These are phyloP conservation scores for Scheffersomyces coipomensis DNA, from an alignment of 805 yeast species.

Conservation along the genomic window DNA sequence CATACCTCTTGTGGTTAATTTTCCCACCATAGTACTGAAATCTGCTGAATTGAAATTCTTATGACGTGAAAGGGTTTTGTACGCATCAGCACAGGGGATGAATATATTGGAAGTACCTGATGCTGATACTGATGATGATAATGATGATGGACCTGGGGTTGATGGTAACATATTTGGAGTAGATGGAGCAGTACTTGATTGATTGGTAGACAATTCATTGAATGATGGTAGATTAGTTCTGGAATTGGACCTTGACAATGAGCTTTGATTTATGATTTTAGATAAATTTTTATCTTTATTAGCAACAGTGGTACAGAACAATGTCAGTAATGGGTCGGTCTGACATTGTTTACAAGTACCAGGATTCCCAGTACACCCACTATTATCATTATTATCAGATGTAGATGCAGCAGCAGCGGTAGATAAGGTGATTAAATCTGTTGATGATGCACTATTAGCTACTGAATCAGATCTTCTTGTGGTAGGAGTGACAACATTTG, in stretches of 20 bases:
- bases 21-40: constrained; percentile 69
- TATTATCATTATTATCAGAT: constrained; percentile 15
- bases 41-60: constrained; percentile 73
- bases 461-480: constrained; percentile 12
- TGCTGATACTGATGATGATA: constrained; percentile 4
- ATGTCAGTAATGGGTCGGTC: constrained; percentile 80
- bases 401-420: constrained; percentile 5
- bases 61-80: constrained; percentile 80
- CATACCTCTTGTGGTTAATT: constrained; percentile 79
- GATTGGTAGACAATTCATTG: constrained; percentile 8
- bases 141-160: constrained; percentile 3
- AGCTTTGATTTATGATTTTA: constrained; percentile 1
- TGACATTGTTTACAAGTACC: constrained; percentile 86
- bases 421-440: constrained; percentile 1
- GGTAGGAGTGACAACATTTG: constrained; percentile 25
- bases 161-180: constrained; percentile 5
- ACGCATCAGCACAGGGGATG: constrained; percentile 89
- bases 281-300: constrained; percentile 35
- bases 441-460: constrained; percentile 6
- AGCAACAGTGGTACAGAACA: constrained; percentile 86
- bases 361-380: constrained; percentile 81
- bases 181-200: constrained; percentile 15
- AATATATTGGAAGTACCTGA: constrained; percentile 50
- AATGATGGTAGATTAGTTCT: constrained; percentile 14
- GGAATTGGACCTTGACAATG: constrained; percentile 8